Evolutionary conservation across 2,329 filamentous ascomycete genomes (phyloP).

Genomic region (Elsinoe perseae): DNA sequence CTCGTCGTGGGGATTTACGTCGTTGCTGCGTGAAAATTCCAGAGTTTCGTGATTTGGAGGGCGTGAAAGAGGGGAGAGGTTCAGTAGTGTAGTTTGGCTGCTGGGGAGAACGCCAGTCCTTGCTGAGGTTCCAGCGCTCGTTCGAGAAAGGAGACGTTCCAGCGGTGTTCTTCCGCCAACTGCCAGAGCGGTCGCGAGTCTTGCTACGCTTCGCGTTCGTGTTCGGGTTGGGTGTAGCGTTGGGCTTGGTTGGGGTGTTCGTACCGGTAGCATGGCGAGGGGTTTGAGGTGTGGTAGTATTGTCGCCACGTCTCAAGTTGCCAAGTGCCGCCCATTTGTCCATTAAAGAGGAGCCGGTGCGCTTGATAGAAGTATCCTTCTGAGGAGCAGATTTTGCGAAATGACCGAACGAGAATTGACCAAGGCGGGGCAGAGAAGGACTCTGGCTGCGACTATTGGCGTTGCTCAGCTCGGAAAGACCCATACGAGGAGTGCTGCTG

Average conservation of each 20-base stretch:
- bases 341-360: constrained; percentile 40
- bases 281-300: constrained; percentile 25
- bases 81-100: constrained; percentile 25
- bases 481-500: constrained; percentile 43
- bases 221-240: constrained; percentile 23
- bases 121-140: constrained; percentile 37
- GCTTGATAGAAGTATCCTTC: constrained; percentile 60
- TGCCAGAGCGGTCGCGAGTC: constrained; percentile 26
- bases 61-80: constrained; percentile 18
- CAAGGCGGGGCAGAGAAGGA: constrained; percentile 15
- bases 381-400: constrained; percentile 30
- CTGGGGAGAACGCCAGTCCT: constrained; percentile 40
- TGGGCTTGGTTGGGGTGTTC: constrained; percentile 15
- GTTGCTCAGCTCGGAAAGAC: constrained; percentile 48
- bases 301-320: constrained; percentile 67
- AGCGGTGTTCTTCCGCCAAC: constrained; percentile 28
- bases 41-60: constrained; percentile 17
- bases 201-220: constrained; percentile 27
- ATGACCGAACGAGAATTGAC: constrained; percentile 26
- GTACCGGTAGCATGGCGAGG: constrained; percentile 24
- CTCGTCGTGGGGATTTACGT: constrained; percentile 15
- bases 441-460: constrained; percentile 38
- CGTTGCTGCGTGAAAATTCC: constrained; percentile 20
- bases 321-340: constrained; percentile 91
- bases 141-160: constrained; percentile 25